Conservation (phyloP, 2,329 filamentous ascomycete species). For the Raffaelea arxii region DNA sequence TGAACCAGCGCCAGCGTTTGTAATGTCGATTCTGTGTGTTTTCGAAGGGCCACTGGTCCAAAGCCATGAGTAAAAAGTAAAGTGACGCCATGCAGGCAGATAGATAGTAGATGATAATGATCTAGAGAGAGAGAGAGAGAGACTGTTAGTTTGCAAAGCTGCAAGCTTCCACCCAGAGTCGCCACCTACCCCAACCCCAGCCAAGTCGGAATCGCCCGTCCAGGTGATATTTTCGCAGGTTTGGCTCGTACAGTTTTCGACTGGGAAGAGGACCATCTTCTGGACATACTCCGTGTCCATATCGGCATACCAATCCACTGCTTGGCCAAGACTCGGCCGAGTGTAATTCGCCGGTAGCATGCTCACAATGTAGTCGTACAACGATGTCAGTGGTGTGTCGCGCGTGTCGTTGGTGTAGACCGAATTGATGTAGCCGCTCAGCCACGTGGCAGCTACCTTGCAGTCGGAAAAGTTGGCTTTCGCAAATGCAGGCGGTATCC, state of each 20-base stretch:
- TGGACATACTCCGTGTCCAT: neutral
- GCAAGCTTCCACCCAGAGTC: too few species aligned
- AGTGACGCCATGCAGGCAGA: constrained; percentile 7
- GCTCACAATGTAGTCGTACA: constrained; percentile 1
- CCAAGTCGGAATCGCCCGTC: constrained; percentile 13
- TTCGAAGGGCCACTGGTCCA: constrained; percentile 7
- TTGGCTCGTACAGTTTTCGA: neutral
- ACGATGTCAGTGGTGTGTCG: neutral
- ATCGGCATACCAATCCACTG: neutral
- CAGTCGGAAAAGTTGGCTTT: constrained; percentile 5
- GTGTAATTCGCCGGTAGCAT: neutral
- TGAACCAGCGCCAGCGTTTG: neutral
- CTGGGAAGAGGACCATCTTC: constrained; percentile 1
- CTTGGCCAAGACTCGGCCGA: constrained; percentile 2
- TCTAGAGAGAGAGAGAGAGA: neutral
- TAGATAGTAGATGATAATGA: constrained; percentile 14
- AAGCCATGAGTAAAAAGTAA: constrained; percentile 10
- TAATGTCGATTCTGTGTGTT: neutral
- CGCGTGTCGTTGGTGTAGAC: neutral
- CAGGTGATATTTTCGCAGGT: constrained; percentile 12
- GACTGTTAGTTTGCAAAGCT: neutral
- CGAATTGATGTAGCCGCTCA: neutral
- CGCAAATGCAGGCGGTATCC: neutral
- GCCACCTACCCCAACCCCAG: constrained; percentile 10
- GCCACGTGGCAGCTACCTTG: constrained; percentile 3